Percentiles rank a stretch among this genome's conserved stretches.
These are phyloP conservation scores for Dactylis glomerata DNA, from an alignment of 176 grass and related monocot species.

Conservation along the genomic window DNA sequence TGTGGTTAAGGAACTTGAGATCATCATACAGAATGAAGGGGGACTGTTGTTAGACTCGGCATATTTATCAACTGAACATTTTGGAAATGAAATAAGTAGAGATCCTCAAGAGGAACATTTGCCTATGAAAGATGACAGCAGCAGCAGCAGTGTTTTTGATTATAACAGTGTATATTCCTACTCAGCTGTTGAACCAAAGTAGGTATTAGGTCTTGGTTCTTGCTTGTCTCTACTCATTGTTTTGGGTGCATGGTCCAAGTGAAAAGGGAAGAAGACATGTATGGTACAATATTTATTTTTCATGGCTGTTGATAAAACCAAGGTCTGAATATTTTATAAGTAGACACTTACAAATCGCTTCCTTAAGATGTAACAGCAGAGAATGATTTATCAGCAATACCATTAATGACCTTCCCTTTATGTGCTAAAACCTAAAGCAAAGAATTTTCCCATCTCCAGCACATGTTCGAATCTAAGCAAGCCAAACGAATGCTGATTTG, in stretches of 20 bases:
- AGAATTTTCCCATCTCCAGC: not conserved
- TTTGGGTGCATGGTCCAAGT: slow-evolving; percentile 20
- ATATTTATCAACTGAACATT: slow-evolving; percentile 35
- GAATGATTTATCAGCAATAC: not conserved
- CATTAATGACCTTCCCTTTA: not conserved
- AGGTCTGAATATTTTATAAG: not conserved
- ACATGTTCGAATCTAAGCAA: not conserved
- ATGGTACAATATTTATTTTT: slow-evolving; percentile 1
- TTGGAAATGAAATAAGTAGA: slow-evolving; percentile 21
- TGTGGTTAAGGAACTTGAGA: slow-evolving; percentile 64
- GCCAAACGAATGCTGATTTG: not conserved
- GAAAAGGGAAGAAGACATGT: slow-evolving; percentile 4
- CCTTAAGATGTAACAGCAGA: slow-evolving; percentile 18
- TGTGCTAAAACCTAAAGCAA: not conserved
- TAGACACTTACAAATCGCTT: not conserved
- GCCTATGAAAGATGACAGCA: slow-evolving; percentile 43
- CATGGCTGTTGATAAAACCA: slow-evolving; percentile 22
- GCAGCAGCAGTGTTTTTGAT: slow-evolving; percentile 36
- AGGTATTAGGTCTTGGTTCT: slow-evolving; percentile 24
- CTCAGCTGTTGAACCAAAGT: slow-evolving; percentile 51
- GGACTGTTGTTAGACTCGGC: slow-evolving; percentile 25
- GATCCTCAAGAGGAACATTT: slow-evolving; percentile 36
- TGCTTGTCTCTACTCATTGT: not conserved
- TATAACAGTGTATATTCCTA: slow-evolving; percentile 52
- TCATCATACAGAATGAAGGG: slow-evolving; percentile 57